Evolutionary conservation across 2,329 filamentous ascomycete species (phyloP), one percentile per base, ranked within the genome.

Genomic region (Sordariomycetes sp.): DNA sequence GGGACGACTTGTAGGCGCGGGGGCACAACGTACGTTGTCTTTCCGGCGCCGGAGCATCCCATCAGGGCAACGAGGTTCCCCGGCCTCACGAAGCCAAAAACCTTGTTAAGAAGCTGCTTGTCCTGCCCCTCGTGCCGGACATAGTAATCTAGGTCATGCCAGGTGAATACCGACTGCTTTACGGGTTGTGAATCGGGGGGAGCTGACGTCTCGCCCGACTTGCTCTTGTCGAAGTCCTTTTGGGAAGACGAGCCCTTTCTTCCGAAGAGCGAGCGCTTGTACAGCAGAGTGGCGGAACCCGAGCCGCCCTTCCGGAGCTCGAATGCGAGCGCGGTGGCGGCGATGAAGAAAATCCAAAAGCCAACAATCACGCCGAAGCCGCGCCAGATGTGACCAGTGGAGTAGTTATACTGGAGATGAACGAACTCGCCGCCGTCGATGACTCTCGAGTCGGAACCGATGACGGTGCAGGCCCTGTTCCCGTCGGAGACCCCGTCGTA

Each of bases 1-100:
- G 6, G n/a, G n/a, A 36, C 4, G n/a, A 45, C 17, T 8, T 4
- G 28, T 3, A 32, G 8, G 2, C 15, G 8, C n/a, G 15, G 10
- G 45, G 22, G 34, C 20, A 20, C n/a, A 24, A 52, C 24, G 15
- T 35, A 55, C 61, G 89, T 92, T 0, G 88, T 91, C 71, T 94
- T 94, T 25, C 89, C 89, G 4, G 89, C 89, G 52, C 87, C 87
- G 6, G 83, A 89, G 10, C 85, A 86, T 54, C 89, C 89, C 76
- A 94, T 88, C 3, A 94, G 72, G 0, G 89, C 89, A 53, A 89
- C 82, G 76, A 94, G 84, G n/a, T 85, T 71, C 15, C 89, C 89
- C 1, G 89, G 89, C 65, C 90, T 89, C 1, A 84, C 87, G 61
- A 86, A 92, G 2, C 89, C 89, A 59, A 77, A 84, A 54, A 92